Evolutionary conservation across 352 stramenopile genomes (phyloP).

Genomic region (Pythium pyrilobum): DNA sequence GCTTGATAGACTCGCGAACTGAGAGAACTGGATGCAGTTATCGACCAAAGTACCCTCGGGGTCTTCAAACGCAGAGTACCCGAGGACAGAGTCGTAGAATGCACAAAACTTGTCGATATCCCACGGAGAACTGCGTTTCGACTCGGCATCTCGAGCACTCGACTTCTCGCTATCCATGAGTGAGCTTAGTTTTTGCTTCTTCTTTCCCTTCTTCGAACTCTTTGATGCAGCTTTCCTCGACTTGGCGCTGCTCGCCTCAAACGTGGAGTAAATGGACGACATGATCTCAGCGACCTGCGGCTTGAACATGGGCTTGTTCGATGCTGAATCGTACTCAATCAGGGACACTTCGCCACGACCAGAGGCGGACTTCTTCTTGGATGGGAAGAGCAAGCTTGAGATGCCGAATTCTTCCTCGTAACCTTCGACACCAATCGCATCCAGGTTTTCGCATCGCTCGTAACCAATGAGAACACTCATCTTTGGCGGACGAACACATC

Average conservation of each 20-base stretch:
- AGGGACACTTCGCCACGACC: background rate
- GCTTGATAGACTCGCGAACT: conserved; percentile 5
- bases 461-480: conserved; percentile 15
- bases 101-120: conserved; percentile 64
- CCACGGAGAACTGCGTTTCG: conserved; percentile 20
- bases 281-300: background rate
- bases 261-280: conserved; percentile 3
- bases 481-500: conserved; percentile 10
- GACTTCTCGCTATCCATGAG: background rate
- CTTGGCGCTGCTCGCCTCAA: background rate
- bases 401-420: conserved; percentile 14
- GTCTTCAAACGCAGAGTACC: conserved; percentile 8
- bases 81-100: conserved; percentile 27
- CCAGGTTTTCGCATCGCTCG: conserved; percentile 1
- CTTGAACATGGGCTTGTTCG: conserved; percentile 5
- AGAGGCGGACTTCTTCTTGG: background rate
- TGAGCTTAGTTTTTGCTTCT: conserved; percentile 32
- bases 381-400: background rate
- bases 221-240: background rate
- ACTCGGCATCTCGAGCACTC: background rate
- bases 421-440: background rate
- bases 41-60: conserved; percentile 20
- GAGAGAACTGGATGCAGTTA: conserved; percentile 62
- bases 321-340: background rate
- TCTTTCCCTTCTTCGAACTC: conserved; percentile 28